phyloP scores from a whole-genome alignment of 1,139 yeast genomes.

The Candida buenavistaensis region DNA sequence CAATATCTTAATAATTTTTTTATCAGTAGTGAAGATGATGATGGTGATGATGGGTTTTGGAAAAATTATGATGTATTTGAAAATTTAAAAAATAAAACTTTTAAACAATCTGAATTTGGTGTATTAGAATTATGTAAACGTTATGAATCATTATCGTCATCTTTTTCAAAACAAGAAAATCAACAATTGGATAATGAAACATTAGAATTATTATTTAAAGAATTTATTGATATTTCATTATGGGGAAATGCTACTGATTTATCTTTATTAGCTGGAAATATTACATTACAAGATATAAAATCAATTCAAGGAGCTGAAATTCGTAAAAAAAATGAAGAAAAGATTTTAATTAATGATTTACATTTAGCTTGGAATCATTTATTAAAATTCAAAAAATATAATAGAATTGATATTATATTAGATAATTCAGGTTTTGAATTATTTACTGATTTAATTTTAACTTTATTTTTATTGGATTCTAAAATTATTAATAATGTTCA shows the following conservation, averaged over 20 bases:
- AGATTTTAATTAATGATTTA: conserved; percentile 78
- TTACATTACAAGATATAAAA: conserved; percentile 79
- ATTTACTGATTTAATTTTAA: conserved; percentile 79
- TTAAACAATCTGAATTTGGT: conserved; percentile 72
- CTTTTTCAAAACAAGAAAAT: too few species aligned
- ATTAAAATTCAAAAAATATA: conserved; percentile 19
- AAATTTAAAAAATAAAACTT: conserved; percentile 68
- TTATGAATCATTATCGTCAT: conserved; percentile 43
- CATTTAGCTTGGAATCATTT: conserved; percentile 59
- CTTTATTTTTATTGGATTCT: conserved; percentile 74
- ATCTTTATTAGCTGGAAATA: conserved; percentile 80
- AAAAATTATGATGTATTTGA: conserved; percentile 69
- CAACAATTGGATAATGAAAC: conserved; percentile 43
- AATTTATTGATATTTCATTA: conserved; percentile 81
- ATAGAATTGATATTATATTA: conserved; percentile 78
- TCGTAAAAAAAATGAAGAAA: conserved; percentile 78
- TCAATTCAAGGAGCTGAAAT: conserved; percentile 90
- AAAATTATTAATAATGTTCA: conserved; percentile 61
- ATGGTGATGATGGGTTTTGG: too few species aligned
- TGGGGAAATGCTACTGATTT: conserved; percentile 99
- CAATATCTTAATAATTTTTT: conserved; percentile 53
- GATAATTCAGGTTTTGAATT: conserved; percentile 97
- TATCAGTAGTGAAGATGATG: too few species aligned
- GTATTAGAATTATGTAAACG: conserved; percentile 80
- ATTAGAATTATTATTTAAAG: conserved; percentile 61